phyloP scores from a whole-genome alignment of 495 filamentous ascomycete genomes.

The Cladorrhinum samala region DNA sequence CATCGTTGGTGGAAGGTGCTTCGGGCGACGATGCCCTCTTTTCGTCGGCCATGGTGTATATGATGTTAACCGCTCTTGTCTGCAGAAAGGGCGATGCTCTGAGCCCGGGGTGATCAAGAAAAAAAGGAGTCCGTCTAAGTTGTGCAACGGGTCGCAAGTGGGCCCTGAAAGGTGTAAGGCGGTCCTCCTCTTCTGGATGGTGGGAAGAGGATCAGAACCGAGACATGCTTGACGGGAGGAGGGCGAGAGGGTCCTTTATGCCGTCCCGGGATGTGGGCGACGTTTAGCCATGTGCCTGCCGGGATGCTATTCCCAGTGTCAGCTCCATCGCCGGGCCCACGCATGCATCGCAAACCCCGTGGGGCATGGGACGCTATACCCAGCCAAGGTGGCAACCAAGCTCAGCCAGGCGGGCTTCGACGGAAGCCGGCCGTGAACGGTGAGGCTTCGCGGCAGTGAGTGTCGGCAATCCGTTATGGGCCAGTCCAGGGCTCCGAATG shows the following conservation, averaged over 20 bases:
- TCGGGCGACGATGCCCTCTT: constrained; percentile 5
- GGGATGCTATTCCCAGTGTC: neutral
- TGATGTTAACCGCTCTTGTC: no score
- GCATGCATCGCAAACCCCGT: neutral
- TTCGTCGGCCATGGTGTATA: constrained; percentile 13
- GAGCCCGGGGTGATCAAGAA: constrained; percentile 2
- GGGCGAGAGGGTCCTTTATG: neutral
- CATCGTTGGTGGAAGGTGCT: constrained; percentile 4
- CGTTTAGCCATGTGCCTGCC: neutral
- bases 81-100: neutral
- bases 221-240: neutral
- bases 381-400: neutral
- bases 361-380: neutral
- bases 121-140: neutral
- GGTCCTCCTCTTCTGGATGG: neutral
- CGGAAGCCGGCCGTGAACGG: neutral
- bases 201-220: neutral
- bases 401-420: neutral
- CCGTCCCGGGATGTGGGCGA: no score
- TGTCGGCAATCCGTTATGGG: constrained; percentile 5
- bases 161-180: neutral
- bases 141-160: neutral
- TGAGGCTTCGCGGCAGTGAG: constrained; percentile 7
- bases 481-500: neutral
- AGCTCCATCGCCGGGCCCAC: neutral